Evolutionary conservation across 305 asterid species (phyloP).

Genomic region (Fraxinus albicans): DNA sequence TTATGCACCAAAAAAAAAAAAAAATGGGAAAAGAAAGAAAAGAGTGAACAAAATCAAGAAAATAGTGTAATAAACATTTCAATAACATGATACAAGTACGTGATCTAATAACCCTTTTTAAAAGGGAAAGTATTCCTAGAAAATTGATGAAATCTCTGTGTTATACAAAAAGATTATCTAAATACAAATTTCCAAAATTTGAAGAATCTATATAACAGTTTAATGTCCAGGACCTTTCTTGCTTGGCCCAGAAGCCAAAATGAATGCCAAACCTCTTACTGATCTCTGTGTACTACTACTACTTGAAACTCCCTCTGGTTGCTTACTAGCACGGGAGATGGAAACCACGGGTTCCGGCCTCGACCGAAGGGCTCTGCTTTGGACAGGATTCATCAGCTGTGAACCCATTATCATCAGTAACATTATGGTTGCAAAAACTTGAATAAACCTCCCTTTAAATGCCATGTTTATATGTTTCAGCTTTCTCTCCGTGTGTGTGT

Average conservation of each 20-base stretch:
- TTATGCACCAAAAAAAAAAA: background rate
- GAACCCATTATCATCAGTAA: slow-evolving; percentile 4
- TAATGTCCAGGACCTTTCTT: slow-evolving; percentile 24
- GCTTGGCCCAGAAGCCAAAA: slow-evolving; percentile 29
- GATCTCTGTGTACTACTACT: background rate
- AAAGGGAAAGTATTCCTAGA: background rate
- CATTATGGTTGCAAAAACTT: background rate
- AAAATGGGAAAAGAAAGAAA: background rate
- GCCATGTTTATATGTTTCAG: background rate
- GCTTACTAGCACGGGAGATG: background rate
- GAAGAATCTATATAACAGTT: background rate
- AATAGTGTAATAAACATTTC: background rate
- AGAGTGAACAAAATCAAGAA: background rate
- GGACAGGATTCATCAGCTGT: slow-evolving; percentile 1
- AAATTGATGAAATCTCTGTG: background rate
- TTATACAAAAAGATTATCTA: background rate
- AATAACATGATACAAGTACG: background rate
- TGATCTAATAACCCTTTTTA: background rate
- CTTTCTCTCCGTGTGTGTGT: background rate
- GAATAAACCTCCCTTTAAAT: slow-evolving; percentile 5
- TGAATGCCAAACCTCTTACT: slow-evolving; percentile 13
- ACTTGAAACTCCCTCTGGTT: background rate
- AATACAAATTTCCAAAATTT: background rate
- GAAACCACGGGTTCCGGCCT: background rate
- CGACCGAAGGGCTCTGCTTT: slow-evolving; percentile 18